A percentile compares a stretch with the other conserved stretches of the same genome.
Conservation (phyloP, 257 asterid species). For the Solanum clarkiae region DNA sequence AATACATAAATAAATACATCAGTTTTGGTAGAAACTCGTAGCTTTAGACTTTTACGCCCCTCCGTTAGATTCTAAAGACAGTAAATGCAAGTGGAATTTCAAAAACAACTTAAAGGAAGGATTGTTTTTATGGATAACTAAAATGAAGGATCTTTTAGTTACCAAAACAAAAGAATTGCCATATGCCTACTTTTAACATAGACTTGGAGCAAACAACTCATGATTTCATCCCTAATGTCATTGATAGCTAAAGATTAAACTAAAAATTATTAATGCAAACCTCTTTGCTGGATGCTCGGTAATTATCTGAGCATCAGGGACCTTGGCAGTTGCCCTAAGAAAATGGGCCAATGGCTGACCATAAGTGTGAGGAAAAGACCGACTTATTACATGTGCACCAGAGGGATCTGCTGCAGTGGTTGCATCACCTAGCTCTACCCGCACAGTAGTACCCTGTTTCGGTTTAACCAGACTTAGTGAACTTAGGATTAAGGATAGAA, state of each 20-base stretch:
- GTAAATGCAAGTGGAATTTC: not conserved
- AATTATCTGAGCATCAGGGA: conserved; percentile 73
- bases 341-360: conserved; percentile 90
- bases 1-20: not conserved
- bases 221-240: not conserved
- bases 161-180: not conserved
- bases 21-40: not conserved
- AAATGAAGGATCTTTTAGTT: not conserved
- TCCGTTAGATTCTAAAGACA: not conserved
- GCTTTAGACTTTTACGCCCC: not conserved
- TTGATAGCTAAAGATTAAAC: not conserved
- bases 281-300: conserved; percentile 67
- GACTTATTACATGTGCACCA: conserved; percentile 70
- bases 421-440: conserved; percentile 89
- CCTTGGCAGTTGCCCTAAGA: conserved; percentile 64
- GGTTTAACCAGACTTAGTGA: not conserved
- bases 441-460: conserved; percentile 77
- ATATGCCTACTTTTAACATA: not conserved
- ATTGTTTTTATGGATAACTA: not conserved
- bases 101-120: not conserved
- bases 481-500: not conserved
- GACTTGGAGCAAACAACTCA: not conserved
- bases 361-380: conserved; percentile 76
- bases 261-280: conserved; percentile 14
- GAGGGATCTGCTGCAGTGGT: conserved; percentile 56